phyloP scores from a whole-genome alignment of 768 basidiomycete genomes.

The Pluteus cervinus region DNA sequence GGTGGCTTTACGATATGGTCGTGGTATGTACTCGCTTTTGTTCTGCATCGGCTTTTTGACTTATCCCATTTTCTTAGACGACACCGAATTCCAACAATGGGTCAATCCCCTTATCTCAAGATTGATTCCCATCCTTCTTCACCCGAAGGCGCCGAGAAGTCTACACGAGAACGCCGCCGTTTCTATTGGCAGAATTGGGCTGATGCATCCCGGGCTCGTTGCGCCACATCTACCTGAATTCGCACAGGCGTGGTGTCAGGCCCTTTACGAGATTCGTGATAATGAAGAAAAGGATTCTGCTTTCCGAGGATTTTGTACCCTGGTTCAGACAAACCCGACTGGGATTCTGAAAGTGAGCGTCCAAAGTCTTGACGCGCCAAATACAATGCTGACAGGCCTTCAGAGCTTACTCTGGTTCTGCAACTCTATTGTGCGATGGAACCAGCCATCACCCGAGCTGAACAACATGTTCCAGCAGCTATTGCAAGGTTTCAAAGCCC shows the following conservation, averaged over 20 bases:
- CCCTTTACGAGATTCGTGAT: constrained; percentile 95
- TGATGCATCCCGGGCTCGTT: constrained; percentile 85
- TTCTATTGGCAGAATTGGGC: constrained; percentile 91
- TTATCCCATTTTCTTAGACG: constrained; percentile 38
- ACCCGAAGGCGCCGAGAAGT: constrained; percentile 88
- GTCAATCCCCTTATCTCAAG: constrained; percentile 82
- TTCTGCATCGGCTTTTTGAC: background rate
- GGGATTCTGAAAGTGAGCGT: constrained; percentile 83
- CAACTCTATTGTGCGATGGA: constrained; percentile 96
- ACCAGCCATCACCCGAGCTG: constrained; percentile 83
- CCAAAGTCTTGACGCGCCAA: background rate
- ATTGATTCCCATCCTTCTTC: constrained; percentile 88
- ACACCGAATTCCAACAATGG: constrained; percentile 88
- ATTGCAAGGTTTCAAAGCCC: constrained; percentile 83
- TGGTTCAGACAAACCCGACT: constrained; percentile 90
- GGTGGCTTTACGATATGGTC: constrained; percentile 87
- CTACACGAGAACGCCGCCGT: constrained; percentile 98
- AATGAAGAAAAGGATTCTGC: constrained; percentile 99
- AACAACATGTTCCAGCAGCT: constrained; percentile 93
- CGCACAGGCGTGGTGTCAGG: constrained; percentile 95
- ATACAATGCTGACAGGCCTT: background rate
- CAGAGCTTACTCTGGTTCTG: constrained; percentile 97
- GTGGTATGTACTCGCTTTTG: constrained; percentile 39
- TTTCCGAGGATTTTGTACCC: constrained; percentile 94
- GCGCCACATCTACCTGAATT: constrained; percentile 88